Percentiles rank a stretch among this genome's conserved stretches.
phyloP scores from a whole-genome alignment of 1,284 basidiomycete genomes.

The Boletus hoseneyae region DNA sequence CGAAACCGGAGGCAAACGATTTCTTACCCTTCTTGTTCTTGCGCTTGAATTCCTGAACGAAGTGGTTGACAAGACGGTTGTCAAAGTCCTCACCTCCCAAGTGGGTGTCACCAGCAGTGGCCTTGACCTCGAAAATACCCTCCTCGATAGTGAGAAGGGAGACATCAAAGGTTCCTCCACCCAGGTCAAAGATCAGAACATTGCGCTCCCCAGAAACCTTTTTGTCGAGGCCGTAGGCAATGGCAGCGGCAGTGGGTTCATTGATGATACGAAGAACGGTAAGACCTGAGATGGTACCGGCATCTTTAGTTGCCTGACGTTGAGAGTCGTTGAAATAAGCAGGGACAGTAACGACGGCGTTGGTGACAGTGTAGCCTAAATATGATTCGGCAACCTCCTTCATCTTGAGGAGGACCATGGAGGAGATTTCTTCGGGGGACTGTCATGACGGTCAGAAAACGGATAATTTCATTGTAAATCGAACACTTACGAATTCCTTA shows the following conservation, averaged over 20 bases:
- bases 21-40: constrained; percentile 92
- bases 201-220: constrained; percentile 87
- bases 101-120: constrained; percentile 98
- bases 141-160: constrained; percentile 97
- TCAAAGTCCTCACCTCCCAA: constrained; percentile 99
- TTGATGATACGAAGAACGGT: constrained; percentile 97
- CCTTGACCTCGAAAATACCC: constrained; percentile 99
- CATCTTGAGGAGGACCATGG: constrained; percentile 98
- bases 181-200: constrained; percentile 96
- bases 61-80: constrained; percentile 97
- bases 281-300: constrained; percentile 85
- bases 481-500: constrained; percentile 81
- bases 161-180: constrained; percentile 99
- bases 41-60: constrained; percentile 97
- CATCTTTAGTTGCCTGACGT: constrained; percentile 94
- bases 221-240: constrained; percentile 93
- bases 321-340: constrained; percentile 99
- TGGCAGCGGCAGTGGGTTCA: constrained; percentile 93
- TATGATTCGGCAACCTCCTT: constrained; percentile 98
- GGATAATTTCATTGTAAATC: not conserved
- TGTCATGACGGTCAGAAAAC: constrained; percentile 30
- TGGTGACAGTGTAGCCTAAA: constrained; percentile 78
- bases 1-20: not conserved
- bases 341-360: constrained; percentile 93
- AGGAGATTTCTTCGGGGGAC: constrained; percentile 96